Evolutionary conservation across 2,329 filamentous ascomycete species (phyloP).

Genomic region (Xenoacremonium recifei): DNA sequence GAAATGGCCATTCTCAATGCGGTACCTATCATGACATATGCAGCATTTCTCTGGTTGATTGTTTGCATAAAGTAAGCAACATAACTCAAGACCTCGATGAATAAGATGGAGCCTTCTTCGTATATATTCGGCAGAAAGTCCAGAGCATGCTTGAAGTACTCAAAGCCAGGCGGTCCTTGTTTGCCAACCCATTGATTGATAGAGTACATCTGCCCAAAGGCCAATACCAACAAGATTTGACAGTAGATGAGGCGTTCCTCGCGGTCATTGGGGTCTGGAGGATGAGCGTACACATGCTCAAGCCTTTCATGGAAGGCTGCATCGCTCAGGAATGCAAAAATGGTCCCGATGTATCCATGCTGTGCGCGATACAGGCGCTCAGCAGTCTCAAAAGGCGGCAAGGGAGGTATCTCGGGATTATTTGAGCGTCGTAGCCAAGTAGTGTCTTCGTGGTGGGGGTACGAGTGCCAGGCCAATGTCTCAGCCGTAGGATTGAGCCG

Average conservation of each 20-base stretch:
- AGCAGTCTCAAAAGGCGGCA: no score
- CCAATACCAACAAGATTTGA: constrained; percentile 50
- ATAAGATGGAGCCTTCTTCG: constrained; percentile 52
- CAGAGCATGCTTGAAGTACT: constrained; percentile 51
- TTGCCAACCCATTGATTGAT: constrained; percentile 54
- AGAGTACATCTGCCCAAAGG: constrained; percentile 56
- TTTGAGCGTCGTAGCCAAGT: no score
- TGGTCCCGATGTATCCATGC: constrained; percentile 56
- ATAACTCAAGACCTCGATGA: constrained; percentile 53
- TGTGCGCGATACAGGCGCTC: no score
- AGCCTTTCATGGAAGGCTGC: constrained; percentile 45
- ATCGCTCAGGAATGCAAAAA: constrained; percentile 48
- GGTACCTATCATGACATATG: constrained; percentile 53
- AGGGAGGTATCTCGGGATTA: no score
- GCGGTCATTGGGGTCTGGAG: constrained; percentile 39
- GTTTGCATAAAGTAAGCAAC: constrained; percentile 58
- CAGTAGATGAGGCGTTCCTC: constrained; percentile 49
- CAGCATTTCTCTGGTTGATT: constrained; percentile 53
- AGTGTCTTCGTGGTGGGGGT: no score
- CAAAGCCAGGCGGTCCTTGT: constrained; percentile 53
- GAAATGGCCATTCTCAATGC: constrained; percentile 58
- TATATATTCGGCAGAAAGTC: constrained; percentile 53
- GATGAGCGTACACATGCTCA: constrained; percentile 40
- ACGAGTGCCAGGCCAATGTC: no score
- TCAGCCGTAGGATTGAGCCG: no score